phyloP scores from a whole-genome alignment of 306 rosid genomes.

The Morella rubra region DNA sequence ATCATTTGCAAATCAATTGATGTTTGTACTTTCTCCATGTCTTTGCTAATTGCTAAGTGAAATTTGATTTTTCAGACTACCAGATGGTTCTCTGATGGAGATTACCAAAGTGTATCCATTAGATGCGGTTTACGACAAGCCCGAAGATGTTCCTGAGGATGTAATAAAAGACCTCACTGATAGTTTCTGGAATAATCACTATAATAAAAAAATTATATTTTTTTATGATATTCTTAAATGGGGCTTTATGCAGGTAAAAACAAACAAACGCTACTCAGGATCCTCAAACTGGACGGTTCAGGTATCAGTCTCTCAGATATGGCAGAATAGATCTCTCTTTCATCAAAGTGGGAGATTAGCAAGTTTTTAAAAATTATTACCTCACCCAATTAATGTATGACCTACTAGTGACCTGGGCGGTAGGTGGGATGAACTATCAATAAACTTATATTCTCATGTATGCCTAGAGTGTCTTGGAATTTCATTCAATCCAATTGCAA shows the following conservation, averaged over 20 bases:
- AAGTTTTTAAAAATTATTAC: too few relatives aligned
- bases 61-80: constrained; percentile 54
- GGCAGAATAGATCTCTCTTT: neutral
- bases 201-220: neutral
- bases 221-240: neutral
- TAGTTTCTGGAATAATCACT: constrained; percentile 3
- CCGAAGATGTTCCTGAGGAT: constrained; percentile 90
- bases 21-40: neutral
- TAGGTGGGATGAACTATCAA: neutral
- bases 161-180: constrained; percentile 38
- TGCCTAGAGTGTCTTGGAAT: too few relatives aligned
- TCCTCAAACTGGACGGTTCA: constrained; percentile 83
- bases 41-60: constrained; percentile 22
- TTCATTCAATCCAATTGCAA: neutral
- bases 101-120: constrained; percentile 86
- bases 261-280: constrained; percentile 96
- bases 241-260: constrained; percentile 50
- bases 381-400: too few relatives aligned
- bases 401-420: neutral
- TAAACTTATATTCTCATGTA: too few relatives aligned
- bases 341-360: too few relatives aligned
- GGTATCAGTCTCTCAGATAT: constrained; percentile 39
- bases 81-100: constrained; percentile 89
- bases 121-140: constrained; percentile 87
- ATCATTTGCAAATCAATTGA: neutral